Conservation (phyloP, 495 filamentous ascomycete species). For the Neurospora pannonica region DNA sequence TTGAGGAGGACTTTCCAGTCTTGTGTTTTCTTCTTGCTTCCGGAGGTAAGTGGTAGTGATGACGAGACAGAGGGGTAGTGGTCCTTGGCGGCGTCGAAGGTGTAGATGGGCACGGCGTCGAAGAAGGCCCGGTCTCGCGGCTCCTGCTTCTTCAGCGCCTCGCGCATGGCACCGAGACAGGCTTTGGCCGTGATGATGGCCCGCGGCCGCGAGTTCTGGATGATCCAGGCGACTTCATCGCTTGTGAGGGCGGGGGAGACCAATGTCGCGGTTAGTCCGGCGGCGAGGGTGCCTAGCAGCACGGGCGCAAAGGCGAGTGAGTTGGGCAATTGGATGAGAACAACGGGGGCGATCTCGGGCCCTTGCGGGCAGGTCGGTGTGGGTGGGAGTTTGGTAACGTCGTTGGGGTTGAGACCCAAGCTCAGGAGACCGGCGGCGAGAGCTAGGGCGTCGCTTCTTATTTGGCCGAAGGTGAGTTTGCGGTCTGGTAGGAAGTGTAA, state of each 20-base stretch:
- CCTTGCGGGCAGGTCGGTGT: constrained; percentile 19
- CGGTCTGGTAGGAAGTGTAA: constrained; percentile 7
- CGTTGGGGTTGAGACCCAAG: constrained; percentile 15
- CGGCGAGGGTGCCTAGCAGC: constrained; percentile 17
- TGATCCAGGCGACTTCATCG: constrained; percentile 25
- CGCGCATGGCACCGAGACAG: constrained; percentile 20
- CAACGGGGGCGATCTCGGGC: constrained; percentile 22
- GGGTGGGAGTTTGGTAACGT: constrained; percentile 20
- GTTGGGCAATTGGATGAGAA: constrained; percentile 28
- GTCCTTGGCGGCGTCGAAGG: constrained; percentile 13
- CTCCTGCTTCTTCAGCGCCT: constrained; percentile 12
- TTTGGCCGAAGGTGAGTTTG: constrained; percentile 17
- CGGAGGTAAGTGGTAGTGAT: neutral
- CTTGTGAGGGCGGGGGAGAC: constrained; percentile 26
- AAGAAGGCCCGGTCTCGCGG: constrained; percentile 8
- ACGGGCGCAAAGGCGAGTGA: constrained; percentile 20
- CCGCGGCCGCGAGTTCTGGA: constrained; percentile 21
- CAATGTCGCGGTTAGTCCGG: constrained; percentile 24
- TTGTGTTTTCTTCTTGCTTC: neutral
- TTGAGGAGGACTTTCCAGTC: constrained; percentile 17
- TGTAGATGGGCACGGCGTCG: constrained; percentile 17
- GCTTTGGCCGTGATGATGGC: constrained; percentile 23
- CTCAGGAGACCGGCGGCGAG: constrained; percentile 13
- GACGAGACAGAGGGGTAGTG: constrained; percentile 13
- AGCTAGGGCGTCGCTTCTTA: constrained; percentile 15